Evolutionary conservation across 768 basidiomycete species (phyloP).

Genomic region (Leccinum barrowsii): DNA sequence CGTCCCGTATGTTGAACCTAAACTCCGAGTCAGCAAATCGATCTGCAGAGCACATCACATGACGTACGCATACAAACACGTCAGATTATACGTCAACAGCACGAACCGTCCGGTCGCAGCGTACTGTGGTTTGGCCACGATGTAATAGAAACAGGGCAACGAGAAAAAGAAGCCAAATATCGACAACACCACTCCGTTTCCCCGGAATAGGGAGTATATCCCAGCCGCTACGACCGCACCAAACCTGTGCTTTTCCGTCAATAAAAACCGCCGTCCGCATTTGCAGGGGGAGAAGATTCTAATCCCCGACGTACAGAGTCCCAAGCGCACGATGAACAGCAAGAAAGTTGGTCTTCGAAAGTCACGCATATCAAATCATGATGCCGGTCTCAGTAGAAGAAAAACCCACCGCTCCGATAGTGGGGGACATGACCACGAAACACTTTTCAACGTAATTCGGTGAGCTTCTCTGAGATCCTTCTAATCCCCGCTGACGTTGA

Average conservation of each 20-base stretch:
- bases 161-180: conserved; percentile 87
- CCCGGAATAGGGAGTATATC: conserved; percentile 72
- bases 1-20: conserved; percentile 78
- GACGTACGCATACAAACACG: conserved; percentile 64
- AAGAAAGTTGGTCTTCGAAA: conserved; percentile 75
- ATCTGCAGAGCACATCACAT: neutral
- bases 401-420: conserved; percentile 72
- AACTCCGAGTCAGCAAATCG: neutral
- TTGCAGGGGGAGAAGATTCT: neutral
- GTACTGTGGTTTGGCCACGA: conserved; percentile 74
- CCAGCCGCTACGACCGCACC: conserved; percentile 76
- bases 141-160: conserved; percentile 90
- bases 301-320: conserved; percentile 58
- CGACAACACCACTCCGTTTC: conserved; percentile 69
- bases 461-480: conserved; percentile 2
- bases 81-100: conserved; percentile 85
- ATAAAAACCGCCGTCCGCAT: neutral
- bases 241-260: conserved; percentile 42
- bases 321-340: conserved; percentile 81
- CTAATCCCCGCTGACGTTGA: conserved; percentile 9
- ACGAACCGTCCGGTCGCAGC: conserved; percentile 76
- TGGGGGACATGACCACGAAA: conserved; percentile 89
- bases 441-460: conserved; percentile 41
- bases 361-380: conserved; percentile 8
- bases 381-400: neutral